These are phyloP conservation scores for Vachellia collinsii DNA, from an alignment of 306 rosid genomes.

Conservation along the genomic window DNA sequence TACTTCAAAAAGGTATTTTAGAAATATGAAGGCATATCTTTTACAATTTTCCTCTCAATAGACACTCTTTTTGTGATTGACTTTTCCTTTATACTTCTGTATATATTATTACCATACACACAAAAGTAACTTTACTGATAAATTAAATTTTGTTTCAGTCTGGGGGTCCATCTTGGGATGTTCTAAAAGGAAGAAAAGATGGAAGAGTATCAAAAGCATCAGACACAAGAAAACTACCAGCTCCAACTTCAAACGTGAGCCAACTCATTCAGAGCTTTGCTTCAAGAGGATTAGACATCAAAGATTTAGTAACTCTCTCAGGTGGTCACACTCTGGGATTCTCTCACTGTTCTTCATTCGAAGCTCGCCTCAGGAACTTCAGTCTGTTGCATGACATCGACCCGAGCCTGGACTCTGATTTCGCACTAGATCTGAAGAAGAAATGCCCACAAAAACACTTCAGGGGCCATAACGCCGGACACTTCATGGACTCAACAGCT, in stretches of 20 bases:
- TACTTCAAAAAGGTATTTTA: too few relatives aligned
- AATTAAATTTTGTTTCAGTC: constrained; percentile 40
- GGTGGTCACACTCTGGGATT: constrained; percentile 83
- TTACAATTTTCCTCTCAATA: too few relatives aligned
- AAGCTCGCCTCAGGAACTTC: constrained; percentile 53
- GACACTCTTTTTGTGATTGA: too few relatives aligned
- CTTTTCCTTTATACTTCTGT: too few relatives aligned
- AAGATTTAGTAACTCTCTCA: constrained; percentile 75
- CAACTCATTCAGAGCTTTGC: constrained; percentile 63
- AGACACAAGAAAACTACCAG: constrained; percentile 66
- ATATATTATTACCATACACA: not conserved
- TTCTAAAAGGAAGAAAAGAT: constrained; percentile 76
- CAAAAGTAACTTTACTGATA: not conserved
- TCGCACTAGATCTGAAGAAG: constrained; percentile 47
- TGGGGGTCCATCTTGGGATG: constrained; percentile 76
- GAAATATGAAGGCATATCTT: too few relatives aligned
- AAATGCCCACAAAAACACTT: constrained; percentile 60
- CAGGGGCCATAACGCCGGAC: constrained; percentile 51
- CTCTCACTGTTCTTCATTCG: constrained; percentile 70
- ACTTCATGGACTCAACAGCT: constrained; percentile 59
- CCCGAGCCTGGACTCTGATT: constrained; percentile 53
- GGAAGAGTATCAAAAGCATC: constrained; percentile 70
- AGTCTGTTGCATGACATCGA: constrained; percentile 54
- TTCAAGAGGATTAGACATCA: constrained; percentile 62
- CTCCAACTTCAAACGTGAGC: constrained; percentile 59